These are phyloP conservation scores for Tuber borchii DNA, from an alignment of 495 filamentous ascomycete species.

Conservation along the genomic window DNA sequence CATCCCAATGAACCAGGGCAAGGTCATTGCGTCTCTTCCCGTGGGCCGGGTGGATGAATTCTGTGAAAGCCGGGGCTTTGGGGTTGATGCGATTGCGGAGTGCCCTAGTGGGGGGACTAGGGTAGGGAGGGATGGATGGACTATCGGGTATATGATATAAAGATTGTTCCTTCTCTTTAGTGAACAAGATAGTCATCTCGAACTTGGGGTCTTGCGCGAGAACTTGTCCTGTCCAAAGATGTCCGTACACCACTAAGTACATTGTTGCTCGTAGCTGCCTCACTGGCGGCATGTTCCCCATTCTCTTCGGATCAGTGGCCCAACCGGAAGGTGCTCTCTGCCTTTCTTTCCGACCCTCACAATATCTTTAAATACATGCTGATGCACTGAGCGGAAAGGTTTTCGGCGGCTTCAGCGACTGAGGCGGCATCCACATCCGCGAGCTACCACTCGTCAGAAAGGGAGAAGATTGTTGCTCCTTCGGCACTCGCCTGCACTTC, in stretches of 20 bases:
- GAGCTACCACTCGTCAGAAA: slow-evolving; percentile 19
- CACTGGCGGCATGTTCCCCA: not conserved
- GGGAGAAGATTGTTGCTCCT: slow-evolving; percentile 15
- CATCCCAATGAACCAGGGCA: not conserved
- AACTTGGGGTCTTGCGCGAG: not conserved
- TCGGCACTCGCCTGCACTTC: slow-evolving; percentile 15
- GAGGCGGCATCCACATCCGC: slow-evolving; percentile 26
- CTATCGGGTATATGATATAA: slow-evolving; percentile 25
- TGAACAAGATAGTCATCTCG: not conserved
- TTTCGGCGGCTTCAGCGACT: slow-evolving; percentile 21
- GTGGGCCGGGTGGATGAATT: slow-evolving; percentile 16
- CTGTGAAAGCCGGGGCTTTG: slow-evolving; percentile 13
- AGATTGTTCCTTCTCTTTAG: not conserved
- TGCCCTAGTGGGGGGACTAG: not conserved
- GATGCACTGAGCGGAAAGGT: slow-evolving; percentile 3
- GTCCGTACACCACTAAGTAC: not conserved
- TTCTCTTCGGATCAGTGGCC: slow-evolving; percentile 24
- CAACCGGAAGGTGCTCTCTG: slow-evolving; percentile 16
- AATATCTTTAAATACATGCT: not conserved
- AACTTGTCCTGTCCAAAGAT: not conserved
- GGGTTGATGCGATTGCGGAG: slow-evolving; percentile 9
- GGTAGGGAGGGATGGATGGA: slow-evolving; percentile 2
- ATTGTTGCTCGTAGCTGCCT: not conserved
- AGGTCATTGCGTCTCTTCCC: not conserved
- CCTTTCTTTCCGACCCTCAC: not conserved